Evolutionary conservation across 2,329 filamentous ascomycete species (phyloP).

Genomic region (Ilyonectria sp.): DNA sequence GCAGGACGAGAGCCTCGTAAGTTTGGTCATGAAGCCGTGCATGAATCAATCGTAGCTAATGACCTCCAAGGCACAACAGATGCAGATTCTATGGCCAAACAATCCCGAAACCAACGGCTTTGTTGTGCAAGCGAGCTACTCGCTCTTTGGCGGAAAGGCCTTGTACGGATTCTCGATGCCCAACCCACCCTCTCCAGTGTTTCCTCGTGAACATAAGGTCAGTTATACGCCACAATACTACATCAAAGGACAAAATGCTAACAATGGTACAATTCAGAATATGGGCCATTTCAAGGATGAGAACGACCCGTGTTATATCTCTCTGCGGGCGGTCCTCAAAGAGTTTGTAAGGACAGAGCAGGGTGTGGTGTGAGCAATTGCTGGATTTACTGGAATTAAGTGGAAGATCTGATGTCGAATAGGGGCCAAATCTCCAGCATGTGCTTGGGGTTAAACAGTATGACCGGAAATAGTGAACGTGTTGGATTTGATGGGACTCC

Average conservation of each 20-base stretch:
- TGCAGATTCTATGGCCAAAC: background rate
- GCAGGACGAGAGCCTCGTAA: background rate
- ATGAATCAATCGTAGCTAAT: background rate
- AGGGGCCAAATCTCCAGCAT: no score
- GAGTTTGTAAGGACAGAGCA: slow-evolving; percentile 1
- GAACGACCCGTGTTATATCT: background rate
- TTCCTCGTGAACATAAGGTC: background rate
- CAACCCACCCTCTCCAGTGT: background rate
- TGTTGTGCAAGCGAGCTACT: background rate
- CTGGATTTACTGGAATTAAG: background rate
- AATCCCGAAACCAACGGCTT: background rate
- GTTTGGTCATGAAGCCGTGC: background rate
- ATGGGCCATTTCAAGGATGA: slow-evolving; percentile 4
- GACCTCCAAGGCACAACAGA: background rate
- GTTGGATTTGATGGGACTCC: no score
- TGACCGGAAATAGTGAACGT: no score
- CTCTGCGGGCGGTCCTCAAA: background rate
- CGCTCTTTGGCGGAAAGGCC: background rate
- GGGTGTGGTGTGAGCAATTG: background rate
- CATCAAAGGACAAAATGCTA: background rate
- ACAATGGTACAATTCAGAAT: background rate
- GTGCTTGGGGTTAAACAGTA: no score
- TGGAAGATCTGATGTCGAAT: no score
- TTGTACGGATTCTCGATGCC: background rate
- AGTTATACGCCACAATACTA: background rate